Conservation (phyloP, 2,329 filamentous ascomycete species). For the Sporothrix pallida region DNA sequence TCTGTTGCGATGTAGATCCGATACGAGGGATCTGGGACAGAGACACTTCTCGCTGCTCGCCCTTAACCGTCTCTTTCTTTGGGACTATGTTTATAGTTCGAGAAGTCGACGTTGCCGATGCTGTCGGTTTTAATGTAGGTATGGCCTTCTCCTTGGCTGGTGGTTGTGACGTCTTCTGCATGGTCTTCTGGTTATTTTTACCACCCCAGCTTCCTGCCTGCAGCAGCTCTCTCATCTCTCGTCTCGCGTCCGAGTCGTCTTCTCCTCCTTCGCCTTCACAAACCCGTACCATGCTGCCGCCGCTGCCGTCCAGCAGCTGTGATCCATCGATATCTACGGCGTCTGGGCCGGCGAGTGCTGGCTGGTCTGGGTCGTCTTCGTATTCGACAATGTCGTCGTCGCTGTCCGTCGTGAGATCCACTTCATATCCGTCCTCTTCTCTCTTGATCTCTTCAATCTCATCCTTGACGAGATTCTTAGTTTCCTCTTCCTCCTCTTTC, state of each 20-base stretch:
- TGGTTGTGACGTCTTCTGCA: not conserved
- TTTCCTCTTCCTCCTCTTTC: constrained; percentile 43
- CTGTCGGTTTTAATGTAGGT: not conserved
- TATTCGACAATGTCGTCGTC: constrained; percentile 56
- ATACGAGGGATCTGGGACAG: constrained; percentile 15
- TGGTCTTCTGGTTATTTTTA: not conserved
- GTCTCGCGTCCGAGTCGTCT: constrained; percentile 63
- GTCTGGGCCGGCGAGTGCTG: constrained; percentile 54
- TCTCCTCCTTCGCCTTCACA: constrained; percentile 71
- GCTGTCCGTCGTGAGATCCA: constrained; percentile 54
- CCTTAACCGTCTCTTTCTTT: not conserved
- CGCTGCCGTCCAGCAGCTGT: constrained; percentile 69
- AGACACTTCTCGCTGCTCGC: not conserved
- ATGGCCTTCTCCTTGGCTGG: not conserved
- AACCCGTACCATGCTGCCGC: constrained; percentile 71
- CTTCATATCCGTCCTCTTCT: constrained; percentile 40
- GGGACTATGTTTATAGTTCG: not conserved
- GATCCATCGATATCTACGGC: constrained; percentile 68
- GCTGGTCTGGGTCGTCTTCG: constrained; percentile 58
- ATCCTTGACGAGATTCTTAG: constrained; percentile 36
- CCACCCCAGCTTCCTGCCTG: constrained; percentile 46
- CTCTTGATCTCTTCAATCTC: constrained; percentile 45
- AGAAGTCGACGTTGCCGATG: not conserved
- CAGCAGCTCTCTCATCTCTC: constrained; percentile 70
- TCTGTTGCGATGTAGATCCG: not conserved